Evolutionary conservation across 352 stramenopile species (phyloP).

Genomic region (Phytophthora meadii): DNA sequence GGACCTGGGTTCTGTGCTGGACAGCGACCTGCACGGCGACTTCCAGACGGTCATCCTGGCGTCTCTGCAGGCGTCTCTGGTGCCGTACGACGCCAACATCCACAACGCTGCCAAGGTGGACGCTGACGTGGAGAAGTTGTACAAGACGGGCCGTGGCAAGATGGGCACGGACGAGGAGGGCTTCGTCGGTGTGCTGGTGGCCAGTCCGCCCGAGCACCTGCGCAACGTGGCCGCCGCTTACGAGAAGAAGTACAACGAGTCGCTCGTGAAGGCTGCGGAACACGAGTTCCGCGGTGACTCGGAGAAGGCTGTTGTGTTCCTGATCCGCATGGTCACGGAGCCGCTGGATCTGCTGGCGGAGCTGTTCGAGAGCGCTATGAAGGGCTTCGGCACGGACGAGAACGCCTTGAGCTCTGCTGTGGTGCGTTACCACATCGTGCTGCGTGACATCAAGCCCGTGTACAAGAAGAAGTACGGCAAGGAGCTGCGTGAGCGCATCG

Average conservation of each 20-base stretch:
- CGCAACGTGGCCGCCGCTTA: constrained; percentile 65
- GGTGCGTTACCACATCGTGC: constrained; percentile 85
- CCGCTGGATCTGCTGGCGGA: constrained; percentile 67
- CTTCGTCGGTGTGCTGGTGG: constrained; percentile 64
- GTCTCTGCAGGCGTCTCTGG: constrained; percentile 60
- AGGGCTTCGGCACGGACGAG: constrained; percentile 78
- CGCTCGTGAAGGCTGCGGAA: constrained; percentile 62
- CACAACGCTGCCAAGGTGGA: constrained; percentile 74
- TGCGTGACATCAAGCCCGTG: constrained; percentile 80
- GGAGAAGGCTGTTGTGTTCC: constrained; percentile 68
- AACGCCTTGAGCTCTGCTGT: constrained; percentile 65
- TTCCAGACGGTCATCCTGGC: constrained; percentile 79
- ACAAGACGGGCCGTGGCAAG: constrained; percentile 74
- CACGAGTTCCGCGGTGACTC: constrained; percentile 73
- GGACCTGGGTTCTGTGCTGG: constrained; percentile 64
- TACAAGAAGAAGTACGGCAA: constrained; percentile 87
- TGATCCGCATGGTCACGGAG: constrained; percentile 71
- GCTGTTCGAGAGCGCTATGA: constrained; percentile 76
- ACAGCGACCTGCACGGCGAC: constrained; percentile 75
- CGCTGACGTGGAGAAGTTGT: constrained; percentile 65
- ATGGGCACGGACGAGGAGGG: constrained; percentile 75
- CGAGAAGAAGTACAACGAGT: constrained; percentile 76
- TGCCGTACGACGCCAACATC: constrained; percentile 64
- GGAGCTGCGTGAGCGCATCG: constrained; percentile 84
- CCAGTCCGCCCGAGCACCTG: constrained; percentile 68